Conservation (phyloP, 2,329 filamentous ascomycete species). For the Pestalotiopsis sp. region DNA sequence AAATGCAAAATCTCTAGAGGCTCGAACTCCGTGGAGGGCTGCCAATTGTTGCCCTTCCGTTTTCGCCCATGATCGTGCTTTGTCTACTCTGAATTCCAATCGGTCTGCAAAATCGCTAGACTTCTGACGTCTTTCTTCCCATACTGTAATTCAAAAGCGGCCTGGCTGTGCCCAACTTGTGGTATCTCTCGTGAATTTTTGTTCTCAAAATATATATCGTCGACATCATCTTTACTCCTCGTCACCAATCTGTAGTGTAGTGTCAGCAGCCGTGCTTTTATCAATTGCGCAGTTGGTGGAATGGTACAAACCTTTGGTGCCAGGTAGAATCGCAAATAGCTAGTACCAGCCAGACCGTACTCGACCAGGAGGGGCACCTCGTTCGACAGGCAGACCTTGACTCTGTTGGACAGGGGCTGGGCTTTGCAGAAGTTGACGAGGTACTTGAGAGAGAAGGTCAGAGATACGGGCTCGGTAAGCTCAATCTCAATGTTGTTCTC, state of each 20-base stretch:
- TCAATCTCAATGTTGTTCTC: constrained; percentile 85
- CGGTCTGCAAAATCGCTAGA: background rate
- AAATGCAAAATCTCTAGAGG: background rate
- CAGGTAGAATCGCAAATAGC: constrained; percentile 95
- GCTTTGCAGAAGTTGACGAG: constrained; percentile 99
- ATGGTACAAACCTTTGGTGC: constrained; percentile 81
- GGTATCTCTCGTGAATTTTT: constrained; percentile 17
- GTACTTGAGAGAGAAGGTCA: constrained; percentile 99
- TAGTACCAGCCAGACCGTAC: constrained; percentile 79
- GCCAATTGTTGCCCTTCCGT: background rate
- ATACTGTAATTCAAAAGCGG: constrained; percentile 6
- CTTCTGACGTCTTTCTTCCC: background rate
- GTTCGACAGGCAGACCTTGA: constrained; percentile 92
- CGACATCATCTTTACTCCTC: constrained; percentile 8
- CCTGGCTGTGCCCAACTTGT: background rate
- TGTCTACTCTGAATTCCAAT: background rate
- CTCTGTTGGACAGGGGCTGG: constrained; percentile 75
- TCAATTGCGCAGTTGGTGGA: background rate
- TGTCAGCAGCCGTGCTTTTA: background rate
- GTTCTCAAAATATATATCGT: constrained; percentile 7
- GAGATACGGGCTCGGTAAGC: constrained; percentile 85
- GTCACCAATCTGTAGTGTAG: constrained; percentile 10
- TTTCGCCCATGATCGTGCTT: background rate
- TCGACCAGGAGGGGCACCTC: constrained; percentile 96
- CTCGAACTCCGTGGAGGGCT: background rate